Base-by-base conservation (phyloP, 2,329 filamentous ascomycete genomes). In the Fusarium oligoseptatum region DNA sequence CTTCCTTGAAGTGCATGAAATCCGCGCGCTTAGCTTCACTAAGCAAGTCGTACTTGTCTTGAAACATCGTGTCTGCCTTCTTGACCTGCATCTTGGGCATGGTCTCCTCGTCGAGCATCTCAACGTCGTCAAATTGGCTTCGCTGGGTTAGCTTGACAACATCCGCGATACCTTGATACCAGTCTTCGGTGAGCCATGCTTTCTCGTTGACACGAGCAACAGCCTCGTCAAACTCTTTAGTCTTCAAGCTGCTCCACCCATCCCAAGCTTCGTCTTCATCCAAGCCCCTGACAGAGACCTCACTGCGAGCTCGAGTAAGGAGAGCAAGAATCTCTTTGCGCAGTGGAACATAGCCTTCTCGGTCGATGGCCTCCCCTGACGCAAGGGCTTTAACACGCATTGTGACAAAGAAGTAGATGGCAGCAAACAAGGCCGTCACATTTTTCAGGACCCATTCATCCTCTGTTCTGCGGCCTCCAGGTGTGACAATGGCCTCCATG, bases 1-100 rank as follows among this genome's bases (percentile, higher is more conserved):
- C 83, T 6, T 86, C 85, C 81, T 92, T 92, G 94, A 94, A 97
- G 20, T 80, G 81, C 52, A 81, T 84, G 79, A 91, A 95, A 12
- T 92, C 90, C 45, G 85, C 85, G 76, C 87, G 87, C 74, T 90
- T 90, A 70, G 87, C 85, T 58, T 92, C 90, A 72, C 91, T 92
- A 76, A 95, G 81, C 77, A 92, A 94, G 77, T 95, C 92, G 77
- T 93, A 92, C 56, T 89, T 88, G 73, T 92, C 91, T 81, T 95
- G 93, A 76, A 95, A 90, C 93, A 95, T 95, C 3, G 91, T 93
- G 72, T 91, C 89, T 10, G 87, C 84, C 66, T 87, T 81, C 82
- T 90, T 83, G 32, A 87, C 80, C 66, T 87, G 84, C 41, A 83
- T 79, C 68, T 81, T 85, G 70, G 78, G 73, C 24, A 70, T 72